A percentile compares a stretch with the other conserved stretches of the same genome.
phyloP scores from a whole-genome alignment of 2,329 filamentous ascomycete species.

The Pseudogymnoascus sp. region DNA sequence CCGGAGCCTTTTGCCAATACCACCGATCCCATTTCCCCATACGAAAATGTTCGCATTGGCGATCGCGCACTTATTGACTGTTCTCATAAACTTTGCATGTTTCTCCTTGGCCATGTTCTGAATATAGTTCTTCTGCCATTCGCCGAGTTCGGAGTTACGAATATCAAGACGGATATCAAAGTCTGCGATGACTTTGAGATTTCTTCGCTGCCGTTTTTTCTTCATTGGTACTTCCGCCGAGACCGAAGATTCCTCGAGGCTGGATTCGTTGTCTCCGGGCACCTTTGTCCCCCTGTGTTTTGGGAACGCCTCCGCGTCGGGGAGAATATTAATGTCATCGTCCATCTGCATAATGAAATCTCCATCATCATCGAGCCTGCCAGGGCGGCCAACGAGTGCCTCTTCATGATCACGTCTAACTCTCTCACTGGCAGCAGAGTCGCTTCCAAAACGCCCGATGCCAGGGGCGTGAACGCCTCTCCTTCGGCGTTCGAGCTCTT shows the following conservation, averaged over 20 bases:
- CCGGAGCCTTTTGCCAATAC: conserved; percentile 41
- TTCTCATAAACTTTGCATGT: conserved; percentile 37
- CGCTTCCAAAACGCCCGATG: conserved; percentile 22
- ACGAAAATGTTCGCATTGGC: conserved; percentile 57
- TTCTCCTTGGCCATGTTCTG: conserved; percentile 48
- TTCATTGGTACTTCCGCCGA: conserved; percentile 33
- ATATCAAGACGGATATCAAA: conserved; percentile 47
- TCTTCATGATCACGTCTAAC: conserved; percentile 38
- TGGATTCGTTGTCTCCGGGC: conserved; percentile 17
- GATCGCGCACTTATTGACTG: conserved; percentile 42
- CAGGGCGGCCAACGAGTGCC: conserved; percentile 24
- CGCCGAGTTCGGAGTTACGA: conserved; percentile 45
- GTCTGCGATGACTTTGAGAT: conserved; percentile 26
- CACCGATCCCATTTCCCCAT: conserved; percentile 47
- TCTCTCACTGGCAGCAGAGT: conserved; percentile 32
- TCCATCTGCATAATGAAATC: conserved; percentile 22
- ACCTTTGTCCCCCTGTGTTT: conserved; percentile 22
- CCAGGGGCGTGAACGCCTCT: background rate
- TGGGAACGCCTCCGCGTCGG: conserved; percentile 26
- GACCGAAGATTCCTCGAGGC: conserved; percentile 29
- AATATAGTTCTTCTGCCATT: conserved; percentile 52
- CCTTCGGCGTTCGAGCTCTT: conserved; percentile 20
- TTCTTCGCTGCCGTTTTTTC: conserved; percentile 30
- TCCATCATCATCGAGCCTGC: conserved; percentile 24
- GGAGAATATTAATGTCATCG: conserved; percentile 24